Base-by-base conservation (phyloP, 352 stramenopile genomes). In the Saprolegnia parasitica region DNA sequence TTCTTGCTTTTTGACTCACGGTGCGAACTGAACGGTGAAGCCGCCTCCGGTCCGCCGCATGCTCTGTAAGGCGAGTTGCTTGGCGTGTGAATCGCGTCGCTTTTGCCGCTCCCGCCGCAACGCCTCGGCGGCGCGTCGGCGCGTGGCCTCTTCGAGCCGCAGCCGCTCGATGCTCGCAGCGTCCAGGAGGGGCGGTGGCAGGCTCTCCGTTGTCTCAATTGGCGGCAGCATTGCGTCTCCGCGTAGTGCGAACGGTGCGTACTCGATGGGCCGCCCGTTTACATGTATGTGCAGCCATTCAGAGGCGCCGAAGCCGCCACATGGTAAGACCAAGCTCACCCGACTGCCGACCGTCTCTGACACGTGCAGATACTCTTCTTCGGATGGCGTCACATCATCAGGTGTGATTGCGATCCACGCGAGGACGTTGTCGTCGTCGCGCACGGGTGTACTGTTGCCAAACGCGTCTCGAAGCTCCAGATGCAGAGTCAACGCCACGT, bases 21-120 rank as follows among this genome's bases (percentile, higher is more conserved):
- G 29, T 49, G 46, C 21, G 23, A 67, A 67, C 29, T 67, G 40
- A 40, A 67, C 58, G 21, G 58, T 67, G n/a, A 67, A 67, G 39
- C 58, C 58, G 37, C 58, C 58, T 4, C 58, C 58, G 6, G 58
- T 67, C 20, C 39, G 58, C n/a, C 50, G 49, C 58, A 32, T 67
- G 42, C 42, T 49, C 42, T 49, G 42, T n/a, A 49, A n/a, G 0
- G 58, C 58, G 40, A 21, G 37, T 54, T 67, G 21, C 24, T 35
- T 49, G 21, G 47, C 56, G 4, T 8, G 35, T 18, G 56, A 39
- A 16, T 37, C 58, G 10, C 35, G 40, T 5, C 16, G 20, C 35
- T 42, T 40, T 4, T 10, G 37, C 5, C 24, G 58, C n/a, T 56
- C 37, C 15, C 40, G 58, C 15, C 23, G 35, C 20, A 56, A 26